Evolutionary conservation across 2,329 filamentous ascomycete species (phyloP), one percentile per base, ranked within the genome.

Genomic region (Lachnellula suecica): DNA sequence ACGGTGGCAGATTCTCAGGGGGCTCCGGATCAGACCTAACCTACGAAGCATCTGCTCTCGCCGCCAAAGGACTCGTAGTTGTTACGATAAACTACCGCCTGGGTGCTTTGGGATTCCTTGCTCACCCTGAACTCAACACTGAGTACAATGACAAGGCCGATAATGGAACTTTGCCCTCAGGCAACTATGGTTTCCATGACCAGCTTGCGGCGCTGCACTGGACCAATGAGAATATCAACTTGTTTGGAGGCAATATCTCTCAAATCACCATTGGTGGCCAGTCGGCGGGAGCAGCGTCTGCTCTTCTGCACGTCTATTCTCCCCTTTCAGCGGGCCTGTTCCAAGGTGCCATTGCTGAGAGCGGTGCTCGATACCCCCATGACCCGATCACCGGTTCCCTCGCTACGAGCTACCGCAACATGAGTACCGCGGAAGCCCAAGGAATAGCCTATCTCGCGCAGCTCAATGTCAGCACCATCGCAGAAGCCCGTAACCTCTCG

Each of bases 181-280:
- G 72, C 4, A 76, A 76, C 51, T 72, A 69, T 49, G 74, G 74
- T 2, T 64, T 76, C 1, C 71, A 70, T 54, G 79, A 83, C 52
- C 77, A 81, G 57, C 66, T 74, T 2, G 63, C 74, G 11, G 78
- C 77, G 2, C 62, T 79, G 8, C 68, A 77, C 58, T 82, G 78
- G 76, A 71, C 78, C 0, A 68, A 76, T 35, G 63, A 71, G 4
- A 72, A 81, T 52, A 77, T 81, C 45, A 58, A 65, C 4, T 25
- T 47, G 4, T 60, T 60, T 51, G 72, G 72, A 4, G 78, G 78
- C 4, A 71, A 80, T 54, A 56, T 71, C 0, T 53, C 59, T 20
- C 72, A 74, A 42, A 71, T 80, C 42, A 78, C 73, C 0, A 68
- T 75, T 1, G 70, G 69, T 20, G 74, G 72, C 6, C 66, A 73